Conservation (phyloP, 495 filamentous ascomycete genomes). For the Neurospora sp. region DNA sequence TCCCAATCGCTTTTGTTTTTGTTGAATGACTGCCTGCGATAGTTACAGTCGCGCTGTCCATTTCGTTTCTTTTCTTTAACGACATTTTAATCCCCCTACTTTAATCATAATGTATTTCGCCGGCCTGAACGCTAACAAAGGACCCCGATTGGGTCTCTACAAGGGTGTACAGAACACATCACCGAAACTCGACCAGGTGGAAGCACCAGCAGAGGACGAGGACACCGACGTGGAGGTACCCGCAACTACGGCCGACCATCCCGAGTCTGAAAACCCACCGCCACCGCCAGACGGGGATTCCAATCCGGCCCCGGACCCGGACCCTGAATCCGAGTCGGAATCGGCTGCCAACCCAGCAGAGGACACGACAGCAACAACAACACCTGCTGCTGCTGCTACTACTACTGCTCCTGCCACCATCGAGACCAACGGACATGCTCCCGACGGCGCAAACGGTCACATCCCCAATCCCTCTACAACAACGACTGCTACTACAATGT, state of each 20-base stretch:
- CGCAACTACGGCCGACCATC: neutral
- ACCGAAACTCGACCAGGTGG: neutral
- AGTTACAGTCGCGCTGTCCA: neutral
- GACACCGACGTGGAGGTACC: neutral
- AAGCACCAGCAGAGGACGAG: neutral
- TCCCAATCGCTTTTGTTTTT: neutral
- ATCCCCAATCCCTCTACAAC: slow-evolving; percentile 5
- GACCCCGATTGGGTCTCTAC: neutral
- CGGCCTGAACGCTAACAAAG: neutral
- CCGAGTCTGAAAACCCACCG: neutral
- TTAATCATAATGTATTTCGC: neutral
- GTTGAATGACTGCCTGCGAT: neutral
- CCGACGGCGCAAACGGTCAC: slow-evolving; percentile 17
- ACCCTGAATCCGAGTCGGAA: neutral
- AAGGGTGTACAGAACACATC: neutral
- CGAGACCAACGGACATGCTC: slow-evolving; percentile 22
- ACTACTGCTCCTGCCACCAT: neutral
- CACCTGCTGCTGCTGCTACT: neutral
- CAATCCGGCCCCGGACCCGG: neutral
- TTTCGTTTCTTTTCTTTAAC: neutral
- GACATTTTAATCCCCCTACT: neutral
- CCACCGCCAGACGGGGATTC: neutral
- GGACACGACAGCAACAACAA: slow-evolving; percentile 4
- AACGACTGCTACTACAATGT: slow-evolving; percentile 5
- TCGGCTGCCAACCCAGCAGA: neutral